A percentile compares a stretch with the other conserved stretches of the same genome.
Evolutionary conservation across 345 rosid genomes (phyloP).

Genomic region (Citrus cavaleriei): DNA sequence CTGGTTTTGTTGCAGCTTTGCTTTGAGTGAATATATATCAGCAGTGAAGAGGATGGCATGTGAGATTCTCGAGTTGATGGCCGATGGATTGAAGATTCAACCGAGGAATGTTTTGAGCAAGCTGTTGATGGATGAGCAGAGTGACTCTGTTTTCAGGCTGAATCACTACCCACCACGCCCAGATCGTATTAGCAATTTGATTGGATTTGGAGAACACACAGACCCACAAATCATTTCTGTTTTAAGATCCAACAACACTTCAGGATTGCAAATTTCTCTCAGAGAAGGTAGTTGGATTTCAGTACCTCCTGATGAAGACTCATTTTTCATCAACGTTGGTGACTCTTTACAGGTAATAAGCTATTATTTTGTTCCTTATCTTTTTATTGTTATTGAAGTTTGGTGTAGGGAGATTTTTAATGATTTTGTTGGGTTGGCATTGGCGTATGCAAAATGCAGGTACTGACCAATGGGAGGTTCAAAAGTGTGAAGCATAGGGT

Average conservation of each 20-base stretch:
- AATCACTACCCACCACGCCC: conserved; percentile 78
- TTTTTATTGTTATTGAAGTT: too few species aligned
- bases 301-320: conserved; percentile 65
- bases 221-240: conserved; percentile 90
- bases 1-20: conserved; percentile 34
- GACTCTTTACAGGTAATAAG: conserved; percentile 72
- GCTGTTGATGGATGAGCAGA: conserved; percentile 56
- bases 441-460: conserved; percentile 29
- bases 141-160: conserved; percentile 69
- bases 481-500: conserved; percentile 85
- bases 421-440: too few species aligned
- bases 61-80: conserved; percentile 60
- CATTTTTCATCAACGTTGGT: conserved; percentile 82
- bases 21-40: conserved; percentile 51
- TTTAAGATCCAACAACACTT: conserved; percentile 77
- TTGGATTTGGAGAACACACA: conserved; percentile 90
- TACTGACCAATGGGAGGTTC: conserved; percentile 89
- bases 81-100: conserved; percentile 67
- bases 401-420: too few species aligned
- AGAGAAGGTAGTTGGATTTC: conserved; percentile 69
- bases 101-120: conserved; percentile 59
- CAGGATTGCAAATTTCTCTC: conserved; percentile 74
- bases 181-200: conserved; percentile 23
- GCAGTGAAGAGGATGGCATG: conserved; percentile 65
- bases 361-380: neutral